Evolutionary conservation across 805 yeast species (phyloP), one percentile per base, ranked within the genome.

Genomic region (Maudiozyma bulderi): DNA sequence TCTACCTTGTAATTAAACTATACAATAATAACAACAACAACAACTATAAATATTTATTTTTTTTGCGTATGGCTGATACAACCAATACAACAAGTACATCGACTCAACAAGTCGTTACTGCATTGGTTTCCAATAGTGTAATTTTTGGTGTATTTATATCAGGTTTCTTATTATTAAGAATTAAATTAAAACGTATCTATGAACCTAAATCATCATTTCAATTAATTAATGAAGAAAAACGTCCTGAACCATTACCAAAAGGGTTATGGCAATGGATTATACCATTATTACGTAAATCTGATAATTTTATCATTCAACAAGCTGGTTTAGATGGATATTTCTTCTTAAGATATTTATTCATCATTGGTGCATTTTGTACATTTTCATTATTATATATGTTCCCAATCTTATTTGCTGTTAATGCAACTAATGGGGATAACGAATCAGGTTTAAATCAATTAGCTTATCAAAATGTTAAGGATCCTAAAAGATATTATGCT

Each of bases 281-380:
- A 8, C 81, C 82, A 6, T 62, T 91, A 31, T 57, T 86, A 45
- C 68, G 75, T 44, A 82, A 85, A 60, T 78, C 87, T 0, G 89
- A 86, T 49, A 70, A 84, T 44, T 86, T 86, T 60, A 73, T 90
- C 48, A 78, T 91, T 51, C 81, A 83, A 55, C 95, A 91, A 59
- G 84, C 93, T 20, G 98, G 97, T 14, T 64, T 91, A n/a, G 98
- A 91, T 63, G 97, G 96, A 5, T 91, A 86, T 70, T 82, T 93
- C 61, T 91, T 90, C 65, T 68, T 89, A 52, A 74, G 99, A 55
- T 93, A 85, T 61, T 65, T 93, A 31, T 73, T 77, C 45, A 59
- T 84, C 37, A 70, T 87, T 53, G 70, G 77, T 10, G 52, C 70
- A 6, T 61, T 80, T 40, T 78, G 81, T 50, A 72, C 80, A 1